Evolutionary conservation across 2,329 filamentous ascomycete genomes (phyloP).

Genomic region (Phoma sp.): DNA sequence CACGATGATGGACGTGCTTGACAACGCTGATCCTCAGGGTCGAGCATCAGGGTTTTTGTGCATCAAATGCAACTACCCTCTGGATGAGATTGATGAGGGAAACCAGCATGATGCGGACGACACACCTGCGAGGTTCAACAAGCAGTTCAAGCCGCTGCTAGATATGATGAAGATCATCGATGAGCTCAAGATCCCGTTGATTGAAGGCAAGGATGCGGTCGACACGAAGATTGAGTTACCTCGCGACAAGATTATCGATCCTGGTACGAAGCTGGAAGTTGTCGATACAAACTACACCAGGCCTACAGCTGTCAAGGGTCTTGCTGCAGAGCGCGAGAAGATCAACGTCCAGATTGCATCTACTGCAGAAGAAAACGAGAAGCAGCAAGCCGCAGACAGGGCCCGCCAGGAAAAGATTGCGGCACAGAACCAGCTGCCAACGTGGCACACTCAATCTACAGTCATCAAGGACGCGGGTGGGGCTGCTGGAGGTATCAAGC

Average conservation of each 20-base stretch:
- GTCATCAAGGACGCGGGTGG: constrained; percentile 57
- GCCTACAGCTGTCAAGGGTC: constrained; percentile 73
- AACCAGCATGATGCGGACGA: constrained; percentile 48
- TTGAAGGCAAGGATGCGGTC: constrained; percentile 75
- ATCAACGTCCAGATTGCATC: constrained; percentile 75
- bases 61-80: constrained; percentile 73
- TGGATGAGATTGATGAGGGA: constrained; percentile 52
- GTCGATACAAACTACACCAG: constrained; percentile 62
- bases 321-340: constrained; percentile 71
- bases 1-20: constrained; percentile 88
- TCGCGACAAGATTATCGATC: constrained; percentile 70
- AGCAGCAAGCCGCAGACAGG: constrained; percentile 70
- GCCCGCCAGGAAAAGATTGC: constrained; percentile 71
- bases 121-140: constrained; percentile 65
- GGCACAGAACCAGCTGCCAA: constrained; percentile 72
- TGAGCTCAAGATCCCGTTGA: constrained; percentile 73
- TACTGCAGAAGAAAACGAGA: constrained; percentile 69
- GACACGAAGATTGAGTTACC: constrained; percentile 68
- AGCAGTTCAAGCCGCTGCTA: constrained; percentile 80
- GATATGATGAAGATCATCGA: constrained; percentile 80
- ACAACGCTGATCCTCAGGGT: constrained; percentile 67
- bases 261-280: constrained; percentile 66
- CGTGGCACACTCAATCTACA: constrained; percentile 76
- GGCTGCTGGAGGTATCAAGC: constrained; percentile 44
- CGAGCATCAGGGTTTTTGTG: constrained; percentile 75